Conservation (phyloP, 176 grass and related monocot species). For the Aechmea fasciata region DNA sequence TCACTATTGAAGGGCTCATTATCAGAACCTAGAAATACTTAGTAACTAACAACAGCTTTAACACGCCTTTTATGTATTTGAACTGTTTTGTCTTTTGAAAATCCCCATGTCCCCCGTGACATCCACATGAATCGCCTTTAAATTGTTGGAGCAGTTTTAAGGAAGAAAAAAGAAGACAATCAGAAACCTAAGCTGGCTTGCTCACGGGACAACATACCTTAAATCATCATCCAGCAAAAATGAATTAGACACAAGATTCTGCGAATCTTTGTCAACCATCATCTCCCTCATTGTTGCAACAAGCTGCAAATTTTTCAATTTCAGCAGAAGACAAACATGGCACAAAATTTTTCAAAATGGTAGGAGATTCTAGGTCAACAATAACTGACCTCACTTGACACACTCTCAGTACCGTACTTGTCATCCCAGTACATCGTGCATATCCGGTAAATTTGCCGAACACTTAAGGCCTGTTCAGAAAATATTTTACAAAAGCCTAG, state of each 20-base stretch:
- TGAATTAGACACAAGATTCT: constrained; percentile 82
- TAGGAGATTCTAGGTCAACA: constrained; percentile 8
- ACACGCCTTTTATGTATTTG: too few relatives aligned
- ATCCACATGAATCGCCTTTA: neutral
- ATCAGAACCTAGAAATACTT: too few relatives aligned
- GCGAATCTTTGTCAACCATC: constrained; percentile 79
- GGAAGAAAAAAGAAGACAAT: neutral
- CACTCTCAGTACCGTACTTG: constrained; percentile 71
- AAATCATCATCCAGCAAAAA: constrained; percentile 96
- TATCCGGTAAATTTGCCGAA: constrained; percentile 94
- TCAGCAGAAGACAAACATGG: constrained; percentile 9
- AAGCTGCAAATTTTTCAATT: constrained; percentile 37
- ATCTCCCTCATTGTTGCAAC: constrained; percentile 82
- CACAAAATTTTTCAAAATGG: neutral
- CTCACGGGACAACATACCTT: constrained; percentile 25
- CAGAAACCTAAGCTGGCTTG: neutral
- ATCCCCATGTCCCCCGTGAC: neutral
- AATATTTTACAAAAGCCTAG: neutral
- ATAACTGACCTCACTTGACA: constrained; percentile 54
- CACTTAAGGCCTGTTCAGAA: constrained; percentile 63
- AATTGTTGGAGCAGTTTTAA: neutral
- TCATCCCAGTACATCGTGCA: constrained; percentile 99
- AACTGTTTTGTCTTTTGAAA: too few relatives aligned
- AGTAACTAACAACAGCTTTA: too few relatives aligned
- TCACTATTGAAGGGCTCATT: too few relatives aligned